These are phyloP conservation scores for Monosporascus cannonballus DNA, from an alignment of 2,329 filamentous ascomycete species.

Conservation along the genomic window DNA sequence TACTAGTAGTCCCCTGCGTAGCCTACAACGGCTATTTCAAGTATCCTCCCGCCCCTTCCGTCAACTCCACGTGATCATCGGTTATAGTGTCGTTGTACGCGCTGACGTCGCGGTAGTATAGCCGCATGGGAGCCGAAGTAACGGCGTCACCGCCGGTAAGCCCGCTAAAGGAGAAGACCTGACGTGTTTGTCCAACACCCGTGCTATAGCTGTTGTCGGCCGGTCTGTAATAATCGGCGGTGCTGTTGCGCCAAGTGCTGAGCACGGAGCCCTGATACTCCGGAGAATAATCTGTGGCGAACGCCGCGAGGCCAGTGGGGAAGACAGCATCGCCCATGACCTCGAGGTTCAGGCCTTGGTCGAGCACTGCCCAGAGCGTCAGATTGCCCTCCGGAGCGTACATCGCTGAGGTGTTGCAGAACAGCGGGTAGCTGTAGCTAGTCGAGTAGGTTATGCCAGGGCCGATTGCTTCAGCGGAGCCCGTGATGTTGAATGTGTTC, in stretches of 20 bases:
- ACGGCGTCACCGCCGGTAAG: slow-evolving; percentile 20
- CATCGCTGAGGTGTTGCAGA: slow-evolving; percentile 46
- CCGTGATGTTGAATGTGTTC: slow-evolving; percentile 31
- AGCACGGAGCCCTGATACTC: slow-evolving; percentile 25
- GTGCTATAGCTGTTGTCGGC: slow-evolving; percentile 39
- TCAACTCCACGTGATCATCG: slow-evolving; percentile 2
- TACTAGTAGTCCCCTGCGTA: no score
- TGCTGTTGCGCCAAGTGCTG: slow-evolving; percentile 50
- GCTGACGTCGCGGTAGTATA: slow-evolving; percentile 52
- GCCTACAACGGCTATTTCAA: no score
- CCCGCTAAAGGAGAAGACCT: slow-evolving; percentile 50
- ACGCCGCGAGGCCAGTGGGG: slow-evolving; percentile 55
- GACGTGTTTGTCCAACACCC: slow-evolving; percentile 50
- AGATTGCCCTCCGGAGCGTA: slow-evolving; percentile 37
- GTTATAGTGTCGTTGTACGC: slow-evolving; percentile 22
- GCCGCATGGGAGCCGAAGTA: slow-evolving; percentile 26
- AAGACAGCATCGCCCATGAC: slow-evolving; percentile 38
- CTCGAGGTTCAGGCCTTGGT: slow-evolving; percentile 34
- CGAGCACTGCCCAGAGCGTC: slow-evolving; percentile 35
- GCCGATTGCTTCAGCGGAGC: slow-evolving; percentile 33
- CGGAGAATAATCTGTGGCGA: slow-evolving; percentile 29
- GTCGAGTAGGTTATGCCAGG: slow-evolving; percentile 25
- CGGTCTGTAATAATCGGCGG: slow-evolving; percentile 46
- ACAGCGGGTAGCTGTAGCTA: slow-evolving; percentile 55
- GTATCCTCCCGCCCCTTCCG: slow-evolving; percentile 19